These are phyloP conservation scores for Pleurotus djamor DNA, from an alignment of 768 basidiomycete species.

Conservation along the genomic window DNA sequence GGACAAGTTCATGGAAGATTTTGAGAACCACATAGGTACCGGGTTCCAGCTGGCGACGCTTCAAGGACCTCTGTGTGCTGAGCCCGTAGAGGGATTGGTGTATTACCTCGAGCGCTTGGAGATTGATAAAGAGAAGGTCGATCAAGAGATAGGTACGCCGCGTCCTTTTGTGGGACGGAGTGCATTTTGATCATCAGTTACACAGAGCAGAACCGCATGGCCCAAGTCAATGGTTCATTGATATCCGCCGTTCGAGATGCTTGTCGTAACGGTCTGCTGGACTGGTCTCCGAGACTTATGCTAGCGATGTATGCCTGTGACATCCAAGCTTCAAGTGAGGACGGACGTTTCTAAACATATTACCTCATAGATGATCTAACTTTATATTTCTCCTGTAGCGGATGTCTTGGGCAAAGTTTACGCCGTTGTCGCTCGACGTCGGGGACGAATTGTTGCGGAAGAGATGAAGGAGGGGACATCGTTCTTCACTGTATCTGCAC, in stretches of 20 bases:
- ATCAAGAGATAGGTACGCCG: slow-evolving; percentile 64
- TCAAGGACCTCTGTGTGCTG: slow-evolving; percentile 93
- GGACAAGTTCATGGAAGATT: slow-evolving; percentile 44
- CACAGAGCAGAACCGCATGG: slow-evolving; percentile 73
- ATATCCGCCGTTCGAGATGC: slow-evolving; percentile 89
- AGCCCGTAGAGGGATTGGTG: slow-evolving; percentile 91
- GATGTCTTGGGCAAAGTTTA: slow-evolving; percentile 98
- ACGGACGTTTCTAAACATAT: background rate
- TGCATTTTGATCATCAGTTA: no score
- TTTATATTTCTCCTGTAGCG: slow-evolving; percentile 42
- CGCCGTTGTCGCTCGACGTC: slow-evolving; percentile 87
- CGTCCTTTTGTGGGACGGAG: background rate
- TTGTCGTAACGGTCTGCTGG: slow-evolving; percentile 84
- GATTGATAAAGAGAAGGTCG: slow-evolving; percentile 56
- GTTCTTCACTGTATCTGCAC: slow-evolving; percentile 89
- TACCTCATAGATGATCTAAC: slow-evolving; percentile 10
- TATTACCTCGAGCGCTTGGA: slow-evolving; percentile 83
- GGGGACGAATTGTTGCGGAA: slow-evolving; percentile 91
- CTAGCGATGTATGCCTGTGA: slow-evolving; percentile 99
- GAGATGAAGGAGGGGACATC: slow-evolving; percentile 99
- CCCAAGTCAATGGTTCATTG: slow-evolving; percentile 87
- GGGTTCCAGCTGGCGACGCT: slow-evolving; percentile 95
- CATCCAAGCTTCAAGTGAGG: slow-evolving; percentile 94
- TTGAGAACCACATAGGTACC: slow-evolving; percentile 83
- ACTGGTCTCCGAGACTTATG: slow-evolving; percentile 98